Percentiles rank a stretch among this genome's conserved stretches.
These are phyloP conservation scores for Thecaphora frezii DNA, from an alignment of 1,284 basidiomycete species.

Conservation along the genomic window DNA sequence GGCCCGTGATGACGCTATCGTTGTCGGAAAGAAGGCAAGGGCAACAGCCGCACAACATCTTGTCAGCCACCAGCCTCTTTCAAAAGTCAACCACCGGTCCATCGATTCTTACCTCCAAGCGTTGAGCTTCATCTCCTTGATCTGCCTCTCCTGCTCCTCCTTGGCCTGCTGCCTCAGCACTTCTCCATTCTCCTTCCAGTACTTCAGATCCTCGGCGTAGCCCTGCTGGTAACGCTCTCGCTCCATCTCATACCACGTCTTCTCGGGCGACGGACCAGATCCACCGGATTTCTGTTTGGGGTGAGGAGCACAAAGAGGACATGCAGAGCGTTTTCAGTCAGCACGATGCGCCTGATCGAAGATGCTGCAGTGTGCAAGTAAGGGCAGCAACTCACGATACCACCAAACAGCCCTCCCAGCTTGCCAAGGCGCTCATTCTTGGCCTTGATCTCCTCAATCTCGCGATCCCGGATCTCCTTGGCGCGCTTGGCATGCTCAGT, in stretches of 20 bases:
- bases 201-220: constrained; percentile 85
- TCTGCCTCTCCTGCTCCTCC: constrained; percentile 78
- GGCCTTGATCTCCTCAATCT: constrained; percentile 63
- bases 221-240: constrained; percentile 79
- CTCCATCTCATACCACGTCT: constrained; percentile 85
- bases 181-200: constrained; percentile 77
- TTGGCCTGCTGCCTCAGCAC: constrained; percentile 77
- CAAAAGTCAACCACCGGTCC: too few relatives aligned
- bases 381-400: constrained; percentile 28
- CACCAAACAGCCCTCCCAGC: constrained; percentile 66
- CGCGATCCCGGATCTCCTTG: constrained; percentile 67
- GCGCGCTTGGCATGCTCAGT: constrained; percentile 85
- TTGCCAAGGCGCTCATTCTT: constrained; percentile 17
- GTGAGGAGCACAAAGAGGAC: too few relatives aligned
- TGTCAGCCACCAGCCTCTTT: too few relatives aligned
- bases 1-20: constrained; percentile 7
- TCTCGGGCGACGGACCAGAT: constrained; percentile 14
- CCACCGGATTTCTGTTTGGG: constrained; percentile 8
- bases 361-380: too few relatives aligned
- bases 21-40: not conserved
- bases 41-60: too few relatives aligned
- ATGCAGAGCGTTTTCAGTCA: too few relatives aligned
- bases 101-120: constrained; percentile 33
- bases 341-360: too few relatives aligned
- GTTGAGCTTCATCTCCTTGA: constrained; percentile 62